Base-by-base conservation (phyloP, 148 eudicot genomes). In the Linanthus parryae region DNA sequence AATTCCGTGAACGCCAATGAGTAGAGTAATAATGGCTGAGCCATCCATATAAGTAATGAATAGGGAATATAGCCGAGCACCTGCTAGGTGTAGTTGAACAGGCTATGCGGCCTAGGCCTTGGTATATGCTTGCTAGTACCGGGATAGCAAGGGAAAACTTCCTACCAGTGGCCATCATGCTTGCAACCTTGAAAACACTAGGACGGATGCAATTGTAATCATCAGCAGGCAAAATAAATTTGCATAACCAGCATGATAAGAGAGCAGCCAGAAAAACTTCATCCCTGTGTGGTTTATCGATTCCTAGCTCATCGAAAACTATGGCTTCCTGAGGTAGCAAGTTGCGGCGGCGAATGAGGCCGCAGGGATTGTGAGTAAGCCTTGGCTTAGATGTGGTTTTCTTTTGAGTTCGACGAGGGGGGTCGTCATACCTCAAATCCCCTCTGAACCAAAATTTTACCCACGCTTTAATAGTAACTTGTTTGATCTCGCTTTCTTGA, bases 201-300 rank as follows among this genome's bases (percentile, higher is more conserved):
- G 7, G 48, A 11, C 7, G 48, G 12, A 44, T 44, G 7, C 4
- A 4, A 44, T 14, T 1, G 2, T 28, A 25, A 21, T 8, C 11
- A 5, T 44, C 5, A 5, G 11, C 3, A 5, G 27, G 48, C 5
- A 44, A n/a, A 11, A 44, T 28, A 20, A 44, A 44, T 1, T 7
- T 1, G 25, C 48, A 44, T 6, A 44, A 28, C 48, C 48, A 44
- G 12, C 48, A 44, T 1, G 48, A 44, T 4, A 44, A n/a, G 48
- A 44, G 12, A 1, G 48, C 27, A 2, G 25, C 26, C 2, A 44
- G 20, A 16, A 15, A 42, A 9, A 20, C 48, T n/a, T 44, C 27
- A 11, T 21, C 5, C 9, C 16, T n/a, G 14, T 20, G 23, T 20
- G 20, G 27, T 1, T 21, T 9, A 4, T 25, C 26, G 23, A 44